These are phyloP conservation scores for Populus hybrid DNA, from an alignment of 441 rosid species.

Conservation along the genomic window DNA sequence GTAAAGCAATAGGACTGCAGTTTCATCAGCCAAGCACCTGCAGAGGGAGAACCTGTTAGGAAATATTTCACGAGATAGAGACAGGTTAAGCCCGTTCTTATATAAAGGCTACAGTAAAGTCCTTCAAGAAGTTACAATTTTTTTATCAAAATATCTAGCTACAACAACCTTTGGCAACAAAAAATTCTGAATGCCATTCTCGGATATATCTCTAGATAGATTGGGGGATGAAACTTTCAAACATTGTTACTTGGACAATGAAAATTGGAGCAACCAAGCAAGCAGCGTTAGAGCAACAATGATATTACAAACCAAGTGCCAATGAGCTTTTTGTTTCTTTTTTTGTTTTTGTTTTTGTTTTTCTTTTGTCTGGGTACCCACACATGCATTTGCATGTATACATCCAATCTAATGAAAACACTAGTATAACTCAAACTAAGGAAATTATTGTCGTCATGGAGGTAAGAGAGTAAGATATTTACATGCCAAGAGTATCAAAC, in stretches of 20 bases:
- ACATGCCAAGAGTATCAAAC: conserved; percentile 95
- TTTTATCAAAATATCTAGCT: not conserved
- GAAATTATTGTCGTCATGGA: not conserved
- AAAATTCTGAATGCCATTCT: not conserved
- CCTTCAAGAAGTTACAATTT: not conserved
- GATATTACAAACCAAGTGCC: not conserved
- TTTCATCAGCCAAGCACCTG: conserved; percentile 96
- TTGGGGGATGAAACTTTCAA: not conserved
- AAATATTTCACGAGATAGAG: conserved; percentile 19
- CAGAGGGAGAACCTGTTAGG: conserved; percentile 27
- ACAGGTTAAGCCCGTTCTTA: not conserved
- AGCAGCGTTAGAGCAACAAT: not conserved
- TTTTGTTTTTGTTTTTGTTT: not conserved
- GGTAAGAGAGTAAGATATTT: conserved; percentile 28
- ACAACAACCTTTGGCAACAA: not conserved
- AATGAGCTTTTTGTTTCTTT: not conserved
- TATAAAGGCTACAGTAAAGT: not conserved
- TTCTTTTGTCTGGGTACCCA: not conserved
- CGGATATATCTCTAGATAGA: not conserved
- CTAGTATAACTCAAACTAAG: not conserved
- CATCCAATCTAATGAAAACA: not conserved
- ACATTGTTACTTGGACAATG: not conserved
- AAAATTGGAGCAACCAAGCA: not conserved
- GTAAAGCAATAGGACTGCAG: conserved; percentile 87
- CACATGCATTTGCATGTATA: not conserved